phyloP scores from a whole-genome alignment of 2,329 filamentous ascomycete genomes.

The Pseudopyricularia cyperi region DNA sequence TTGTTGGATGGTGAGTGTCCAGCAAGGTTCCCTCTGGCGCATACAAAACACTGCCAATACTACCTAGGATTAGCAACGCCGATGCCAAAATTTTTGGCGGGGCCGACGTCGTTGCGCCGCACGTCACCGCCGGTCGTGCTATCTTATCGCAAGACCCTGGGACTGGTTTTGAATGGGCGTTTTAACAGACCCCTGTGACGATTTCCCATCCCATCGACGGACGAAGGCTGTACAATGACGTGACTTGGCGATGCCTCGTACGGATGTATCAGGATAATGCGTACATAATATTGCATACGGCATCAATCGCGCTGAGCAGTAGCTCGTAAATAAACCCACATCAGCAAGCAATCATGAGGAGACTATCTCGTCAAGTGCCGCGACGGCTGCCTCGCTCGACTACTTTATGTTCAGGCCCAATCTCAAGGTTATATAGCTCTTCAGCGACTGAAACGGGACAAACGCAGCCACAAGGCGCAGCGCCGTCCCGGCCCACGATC shows the following conservation, averaged over 20 bases:
- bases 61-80: too few species aligned
- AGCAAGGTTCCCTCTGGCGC: background rate
- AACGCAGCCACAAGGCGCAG: background rate
- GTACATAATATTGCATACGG: too few species aligned
- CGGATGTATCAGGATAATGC: too few species aligned
- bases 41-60: too few species aligned
- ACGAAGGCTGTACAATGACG: too few species aligned
- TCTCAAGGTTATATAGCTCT: background rate
- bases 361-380: background rate
- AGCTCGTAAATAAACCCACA: too few species aligned
- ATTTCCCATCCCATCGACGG: too few species aligned
- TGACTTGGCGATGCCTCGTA: too few species aligned
- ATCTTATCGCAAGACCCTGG: slow-evolving; percentile 1
- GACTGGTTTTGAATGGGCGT: too few species aligned
- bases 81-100: background rate
- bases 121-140: background rate
- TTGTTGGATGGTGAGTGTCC: background rate
- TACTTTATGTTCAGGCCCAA: background rate
- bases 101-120: background rate
- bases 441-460: background rate
- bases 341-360: background rate
- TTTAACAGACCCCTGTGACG: too few species aligned
- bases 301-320: too few species aligned
- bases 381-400: background rate
- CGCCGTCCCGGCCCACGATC: slow-evolving; percentile 41